Percentiles rank a stretch among this genome's conserved stretches.
Evolutionary conservation across 2,329 filamentous ascomycete genomes (phyloP).

Genomic region (Amylocarpus encephaloides): DNA sequence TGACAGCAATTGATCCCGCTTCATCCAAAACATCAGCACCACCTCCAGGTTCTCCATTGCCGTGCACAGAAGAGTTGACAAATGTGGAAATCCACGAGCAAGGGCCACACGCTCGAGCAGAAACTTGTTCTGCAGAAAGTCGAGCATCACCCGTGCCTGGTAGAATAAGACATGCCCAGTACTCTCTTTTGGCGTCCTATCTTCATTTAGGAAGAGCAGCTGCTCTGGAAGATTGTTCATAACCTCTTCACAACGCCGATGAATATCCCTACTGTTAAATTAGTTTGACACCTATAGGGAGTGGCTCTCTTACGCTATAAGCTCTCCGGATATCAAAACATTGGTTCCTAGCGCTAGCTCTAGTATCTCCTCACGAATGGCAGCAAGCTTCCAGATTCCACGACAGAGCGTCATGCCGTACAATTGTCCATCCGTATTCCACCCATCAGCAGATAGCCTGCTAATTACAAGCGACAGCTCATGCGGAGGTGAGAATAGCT

Average conservation of each 20-base stretch:
- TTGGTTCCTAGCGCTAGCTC: slow-evolving; percentile 26
- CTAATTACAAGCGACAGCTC: slow-evolving; percentile 13
- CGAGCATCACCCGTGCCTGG: slow-evolving; percentile 20
- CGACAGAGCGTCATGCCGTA: slow-evolving; percentile 15
- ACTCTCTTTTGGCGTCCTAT: slow-evolving; percentile 16
- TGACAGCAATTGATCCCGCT: slow-evolving; percentile 21
- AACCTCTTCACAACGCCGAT: slow-evolving; percentile 16
- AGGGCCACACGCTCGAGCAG: slow-evolving; percentile 25
- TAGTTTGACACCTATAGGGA: slow-evolving; percentile 1
- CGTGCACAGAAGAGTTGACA: slow-evolving; percentile 23
- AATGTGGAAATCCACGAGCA: slow-evolving; percentile 18
- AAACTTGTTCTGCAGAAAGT: slow-evolving; percentile 27
- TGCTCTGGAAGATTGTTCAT: slow-evolving; percentile 17
- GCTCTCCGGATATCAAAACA: slow-evolving; percentile 17
- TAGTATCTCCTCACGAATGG: slow-evolving; percentile 28
- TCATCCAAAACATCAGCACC: slow-evolving; percentile 26
- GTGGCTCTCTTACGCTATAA: slow-evolving; percentile 17
- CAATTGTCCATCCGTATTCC: slow-evolving; percentile 21
- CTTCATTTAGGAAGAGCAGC: slow-evolving; percentile 21
- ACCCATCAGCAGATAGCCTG: slow-evolving; percentile 22
- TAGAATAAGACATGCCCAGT: slow-evolving; percentile 15
- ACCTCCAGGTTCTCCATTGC: slow-evolving; percentile 27
- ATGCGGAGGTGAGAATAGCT: slow-evolving; percentile 18
- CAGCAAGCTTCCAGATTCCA: slow-evolving; percentile 15
- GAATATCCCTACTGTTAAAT: slow-evolving; percentile 17